phyloP scores from a whole-genome alignment of 2,329 filamentous ascomycete species.

The Hypoxylon sp. region DNA sequence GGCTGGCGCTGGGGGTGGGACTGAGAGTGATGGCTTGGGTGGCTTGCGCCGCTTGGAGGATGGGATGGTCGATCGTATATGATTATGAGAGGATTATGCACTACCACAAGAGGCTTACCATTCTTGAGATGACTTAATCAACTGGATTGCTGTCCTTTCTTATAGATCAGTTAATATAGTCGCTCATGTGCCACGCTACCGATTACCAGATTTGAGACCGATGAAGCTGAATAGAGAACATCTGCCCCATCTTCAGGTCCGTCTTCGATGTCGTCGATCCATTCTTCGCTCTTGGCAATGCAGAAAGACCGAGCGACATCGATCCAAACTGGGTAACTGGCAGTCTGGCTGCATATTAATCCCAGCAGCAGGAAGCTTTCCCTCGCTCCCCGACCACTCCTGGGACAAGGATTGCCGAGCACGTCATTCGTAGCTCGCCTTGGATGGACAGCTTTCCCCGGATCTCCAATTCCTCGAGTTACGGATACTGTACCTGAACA shows the following conservation, averaged over 20 bases:
- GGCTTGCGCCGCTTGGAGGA: too few species aligned
- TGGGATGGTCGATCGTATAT: too few species aligned
- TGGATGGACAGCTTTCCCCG: constrained; percentile 25
- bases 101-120: not conserved
- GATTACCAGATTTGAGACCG: constrained; percentile 5
- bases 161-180: not conserved
- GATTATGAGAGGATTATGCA: too few species aligned
- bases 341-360: constrained; percentile 4
- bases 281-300: constrained; percentile 14
- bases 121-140: not conserved
- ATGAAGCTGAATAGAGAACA: not conserved
- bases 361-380: constrained; percentile 17
- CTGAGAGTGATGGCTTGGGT: too few species aligned
- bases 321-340: too few species aligned
- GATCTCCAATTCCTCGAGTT: constrained; percentile 15
- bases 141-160: not conserved
- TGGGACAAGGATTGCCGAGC: constrained; percentile 30
- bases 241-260: too few species aligned
- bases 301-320: constrained; percentile 11
- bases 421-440: constrained; percentile 35
- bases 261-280: too few species aligned
- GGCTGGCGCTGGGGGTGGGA: not conserved
- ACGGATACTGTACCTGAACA: too few species aligned
- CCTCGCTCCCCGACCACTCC: constrained; percentile 2
- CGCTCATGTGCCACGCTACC: not conserved